Evolutionary conservation across 345 rosid genomes (phyloP).

Genomic region (Capsella bursapastoris): DNA sequence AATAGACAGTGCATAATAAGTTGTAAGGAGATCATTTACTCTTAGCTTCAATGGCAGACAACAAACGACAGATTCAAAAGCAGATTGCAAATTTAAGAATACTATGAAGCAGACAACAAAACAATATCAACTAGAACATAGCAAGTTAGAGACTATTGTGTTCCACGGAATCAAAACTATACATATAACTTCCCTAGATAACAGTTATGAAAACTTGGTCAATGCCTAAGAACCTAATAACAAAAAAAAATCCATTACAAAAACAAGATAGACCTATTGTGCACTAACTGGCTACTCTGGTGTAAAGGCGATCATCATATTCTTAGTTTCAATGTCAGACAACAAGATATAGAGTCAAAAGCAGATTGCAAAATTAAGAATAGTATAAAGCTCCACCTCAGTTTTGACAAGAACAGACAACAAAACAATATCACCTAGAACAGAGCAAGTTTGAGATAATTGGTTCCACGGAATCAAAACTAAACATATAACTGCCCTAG

Average conservation of each 20-base stretch:
- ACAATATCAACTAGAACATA: too few relatives aligned
- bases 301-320: constrained; percentile 65
- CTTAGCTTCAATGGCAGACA: constrained; percentile 54
- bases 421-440: too few relatives aligned
- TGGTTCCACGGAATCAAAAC: too few relatives aligned
- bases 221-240: too few relatives aligned
- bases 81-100: constrained; percentile 12
- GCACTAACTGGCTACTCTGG: constrained; percentile 52
- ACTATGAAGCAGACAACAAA: not conserved
- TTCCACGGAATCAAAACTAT: too few relatives aligned
- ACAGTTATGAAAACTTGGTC: too few relatives aligned
- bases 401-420: not conserved
- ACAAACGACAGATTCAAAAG: constrained; percentile 34
- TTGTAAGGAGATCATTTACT: constrained; percentile 68
- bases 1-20: not conserved
- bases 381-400: not conserved
- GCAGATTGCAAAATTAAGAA: constrained; percentile 13
- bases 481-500: too few relatives aligned
- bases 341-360: constrained; percentile 34
- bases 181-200: too few relatives aligned
- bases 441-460: too few relatives aligned
- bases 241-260: too few relatives aligned
- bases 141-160: too few relatives aligned
- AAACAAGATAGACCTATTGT: too few relatives aligned
- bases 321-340: constrained; percentile 54